Conservation (phyloP, 139 green algal genomes). For the Spirogloea muscicola region DNA sequence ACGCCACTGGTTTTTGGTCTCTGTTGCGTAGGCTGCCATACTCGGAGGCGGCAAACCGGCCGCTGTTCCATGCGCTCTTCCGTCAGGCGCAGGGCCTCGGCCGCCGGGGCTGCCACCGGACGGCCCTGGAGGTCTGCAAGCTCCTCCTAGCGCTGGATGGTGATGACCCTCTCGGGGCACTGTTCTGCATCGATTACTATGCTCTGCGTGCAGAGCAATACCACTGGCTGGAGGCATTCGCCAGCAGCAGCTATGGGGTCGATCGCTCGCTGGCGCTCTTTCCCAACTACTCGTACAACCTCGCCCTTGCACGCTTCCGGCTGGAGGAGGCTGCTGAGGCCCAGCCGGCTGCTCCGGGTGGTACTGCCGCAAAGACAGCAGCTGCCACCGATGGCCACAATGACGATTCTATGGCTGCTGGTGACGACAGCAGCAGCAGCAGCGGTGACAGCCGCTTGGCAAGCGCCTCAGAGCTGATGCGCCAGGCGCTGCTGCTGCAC, state of each 20-base stretch:
- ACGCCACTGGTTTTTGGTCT: too few relatives aligned
- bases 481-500: constrained; percentile 65
- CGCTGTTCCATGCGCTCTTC: constrained; percentile 83
- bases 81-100: constrained; percentile 62
- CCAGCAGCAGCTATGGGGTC: constrained; percentile 51
- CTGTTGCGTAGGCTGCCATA: constrained; percentile 51
- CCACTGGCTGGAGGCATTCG: constrained; percentile 60
- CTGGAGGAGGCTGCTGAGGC: background rate
- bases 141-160: constrained; percentile 80
- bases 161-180: constrained; percentile 72
- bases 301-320: constrained; percentile 62
- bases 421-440: background rate
- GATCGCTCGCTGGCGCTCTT: constrained; percentile 61
- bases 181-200: constrained; percentile 82
- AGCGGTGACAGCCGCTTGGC: background rate
- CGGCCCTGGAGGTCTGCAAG: constrained; percentile 85
- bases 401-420: too few relatives aligned
- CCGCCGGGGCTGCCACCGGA: constrained; percentile 72
- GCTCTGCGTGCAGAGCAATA: constrained; percentile 64
- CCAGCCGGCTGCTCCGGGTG: background rate
- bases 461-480: constrained; percentile 58
- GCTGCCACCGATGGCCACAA: too few relatives aligned
- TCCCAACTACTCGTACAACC: constrained; percentile 75
- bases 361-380: background rate
- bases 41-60: constrained; percentile 60